These are phyloP conservation scores for Fusarium globosum DNA, from an alignment of 2,329 filamentous ascomycete genomes.

Conservation along the genomic window DNA sequence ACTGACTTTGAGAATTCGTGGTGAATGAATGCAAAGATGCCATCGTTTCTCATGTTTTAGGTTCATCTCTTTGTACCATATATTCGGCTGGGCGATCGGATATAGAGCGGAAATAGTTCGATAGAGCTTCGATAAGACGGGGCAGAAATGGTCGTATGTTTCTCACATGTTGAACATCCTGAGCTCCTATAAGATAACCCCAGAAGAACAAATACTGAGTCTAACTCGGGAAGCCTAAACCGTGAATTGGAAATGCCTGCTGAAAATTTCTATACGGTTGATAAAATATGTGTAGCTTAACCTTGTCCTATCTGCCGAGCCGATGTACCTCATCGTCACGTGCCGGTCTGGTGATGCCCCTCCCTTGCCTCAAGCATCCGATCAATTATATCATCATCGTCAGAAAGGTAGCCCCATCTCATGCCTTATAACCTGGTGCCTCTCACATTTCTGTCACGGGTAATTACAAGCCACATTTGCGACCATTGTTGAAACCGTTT, in stretches of 20 bases:
- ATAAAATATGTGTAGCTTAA: neutral
- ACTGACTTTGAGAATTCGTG: fast-evolving
- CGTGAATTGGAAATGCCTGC: fast-evolving
- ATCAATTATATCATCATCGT: neutral
- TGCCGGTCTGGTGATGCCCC: neutral
- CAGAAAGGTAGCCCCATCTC: neutral
- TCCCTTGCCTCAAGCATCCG: neutral
- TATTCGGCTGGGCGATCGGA: too few species aligned
- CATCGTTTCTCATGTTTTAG: too few species aligned
- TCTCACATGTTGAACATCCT: too few species aligned
- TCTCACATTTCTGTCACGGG: fast-evolving
- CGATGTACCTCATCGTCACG: neutral
- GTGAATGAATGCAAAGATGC: neutral
- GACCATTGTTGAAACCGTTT: fast-evolving
- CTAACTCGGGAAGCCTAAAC: too few species aligned
- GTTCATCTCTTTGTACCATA: too few species aligned
- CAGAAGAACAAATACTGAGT: too few species aligned
- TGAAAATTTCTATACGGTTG: fast-evolving
- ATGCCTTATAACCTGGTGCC: fast-evolving
- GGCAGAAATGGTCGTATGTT: fast-evolving
- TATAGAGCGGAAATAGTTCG: fast-evolving
- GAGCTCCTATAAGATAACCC: too few species aligned
- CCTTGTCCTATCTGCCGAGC: neutral
- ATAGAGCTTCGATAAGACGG: neutral
- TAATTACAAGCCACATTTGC: fast-evolving